Percentiles rank a stretch among this genome's conserved stretches.
Evolutionary conservation across 441 rosid species (phyloP).

Genomic region (Flueggea neowawraea): DNA sequence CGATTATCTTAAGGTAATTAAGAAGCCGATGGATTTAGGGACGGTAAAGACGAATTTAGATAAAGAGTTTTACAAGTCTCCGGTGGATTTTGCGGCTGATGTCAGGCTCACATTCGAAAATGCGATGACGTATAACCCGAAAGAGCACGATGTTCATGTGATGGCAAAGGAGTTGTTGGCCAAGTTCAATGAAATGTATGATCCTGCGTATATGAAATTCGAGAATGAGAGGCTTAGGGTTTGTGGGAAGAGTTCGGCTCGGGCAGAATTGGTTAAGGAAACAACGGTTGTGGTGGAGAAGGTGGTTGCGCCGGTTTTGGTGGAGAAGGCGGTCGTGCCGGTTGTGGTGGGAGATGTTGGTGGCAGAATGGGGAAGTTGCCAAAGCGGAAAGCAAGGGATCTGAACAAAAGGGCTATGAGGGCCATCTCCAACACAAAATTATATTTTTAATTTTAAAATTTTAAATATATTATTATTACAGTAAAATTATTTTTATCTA

Average conservation of each 20-base stretch:
- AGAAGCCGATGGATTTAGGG: slow-evolving; percentile 54
- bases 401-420: slow-evolving; percentile 40
- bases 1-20: slow-evolving; percentile 38
- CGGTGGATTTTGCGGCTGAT: slow-evolving; percentile 38
- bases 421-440: too few relatives aligned
- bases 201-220: slow-evolving; percentile 20
- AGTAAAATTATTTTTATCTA: too few relatives aligned
- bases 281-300: background rate
- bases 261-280: background rate
- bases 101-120: slow-evolving; percentile 47
- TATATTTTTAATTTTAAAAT: too few relatives aligned
- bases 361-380: slow-evolving; percentile 18
- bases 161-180: slow-evolving; percentile 29
- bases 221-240: slow-evolving; percentile 17
- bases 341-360: background rate
- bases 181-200: slow-evolving; percentile 29
- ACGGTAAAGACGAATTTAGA: slow-evolving; percentile 38
- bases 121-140: slow-evolving; percentile 43
- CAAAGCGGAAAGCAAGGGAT: slow-evolving; percentile 37
- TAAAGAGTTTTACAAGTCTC: slow-evolving; percentile 21
- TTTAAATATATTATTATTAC: too few relatives aligned
- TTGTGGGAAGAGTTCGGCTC: background rate
- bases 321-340: background rate
- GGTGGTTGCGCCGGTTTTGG: background rate
- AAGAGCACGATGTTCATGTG: slow-evolving; percentile 28